Base-by-base conservation (phyloP, 495 filamentous ascomycete species). In the Aspergillus carlsbadensis region DNA sequence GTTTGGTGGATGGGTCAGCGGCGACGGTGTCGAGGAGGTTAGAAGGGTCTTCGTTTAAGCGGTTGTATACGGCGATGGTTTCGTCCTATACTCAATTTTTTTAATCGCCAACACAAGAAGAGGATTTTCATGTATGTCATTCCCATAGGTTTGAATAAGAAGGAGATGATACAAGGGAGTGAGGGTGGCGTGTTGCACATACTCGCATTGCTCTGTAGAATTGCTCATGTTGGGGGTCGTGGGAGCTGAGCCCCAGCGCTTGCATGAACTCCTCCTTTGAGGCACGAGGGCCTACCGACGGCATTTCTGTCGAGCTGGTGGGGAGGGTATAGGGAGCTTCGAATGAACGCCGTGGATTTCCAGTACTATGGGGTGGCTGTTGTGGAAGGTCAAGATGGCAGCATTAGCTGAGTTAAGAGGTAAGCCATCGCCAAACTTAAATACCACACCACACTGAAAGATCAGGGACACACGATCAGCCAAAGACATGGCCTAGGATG, bases 231-330 rank as follows among this genome's bases (percentile, higher is more conserved):
- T 74, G 70, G 5, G 68, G 64, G 51, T 75, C 67, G 7, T 73
- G 69, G 7, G 73, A 65, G 48, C 68, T 71, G 10, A 78, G 61
- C 33, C 71, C 70, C 22, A 78, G 56, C 6, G 73, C 72, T 10
- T 65, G 64, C 71, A 78, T 75, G 52, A 78, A 78, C 52, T 78
- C 73, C 46, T 76, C 73, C 51, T 78, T 78, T 24, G 73, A 73
- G 52, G 70, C 75, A 56, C 75, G 71, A n/a, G 74, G 74, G 5
- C 72, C 72, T 45, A 76, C 74, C 8, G 70, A 52, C 36, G 64
- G 54, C 62, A 67, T 74, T 43, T 45, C 22, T 18, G 17, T 51
- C n/a, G 14, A 21, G 35, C 1, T 10, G 10, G 6, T 10, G 35
- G 6, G 18, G 48, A 17, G 10, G 20, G 17, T 11, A 26, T 14